Conservation (phyloP, 345 rosid species). For the Bruguiera parviflora region DNA sequence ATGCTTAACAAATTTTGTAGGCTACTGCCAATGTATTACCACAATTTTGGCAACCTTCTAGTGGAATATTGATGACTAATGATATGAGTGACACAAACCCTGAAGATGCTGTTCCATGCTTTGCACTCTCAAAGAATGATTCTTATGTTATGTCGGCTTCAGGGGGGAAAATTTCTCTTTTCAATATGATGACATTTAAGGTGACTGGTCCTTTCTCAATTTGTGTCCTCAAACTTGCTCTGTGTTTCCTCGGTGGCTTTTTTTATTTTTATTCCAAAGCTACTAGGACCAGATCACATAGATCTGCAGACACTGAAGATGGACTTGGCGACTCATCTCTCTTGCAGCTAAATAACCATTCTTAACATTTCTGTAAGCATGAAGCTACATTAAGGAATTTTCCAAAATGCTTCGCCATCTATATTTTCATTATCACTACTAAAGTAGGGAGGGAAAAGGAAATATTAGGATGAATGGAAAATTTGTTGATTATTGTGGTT, state of each 20-base stretch:
- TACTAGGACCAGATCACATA: too few species aligned
- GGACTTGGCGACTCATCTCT: too few species aligned
- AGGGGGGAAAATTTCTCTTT: conserved; percentile 66
- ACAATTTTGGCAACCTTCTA: conserved; percentile 67
- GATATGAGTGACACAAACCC: conserved; percentile 53
- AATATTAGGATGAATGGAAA: too few species aligned
- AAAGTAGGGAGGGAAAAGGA: too few species aligned
- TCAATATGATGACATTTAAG: conserved; percentile 74
- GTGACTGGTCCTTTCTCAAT: conserved; percentile 31
- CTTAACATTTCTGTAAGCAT: too few species aligned
- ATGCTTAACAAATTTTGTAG: conserved; percentile 31
- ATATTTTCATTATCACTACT: too few species aligned
- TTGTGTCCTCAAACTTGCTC: background rate
- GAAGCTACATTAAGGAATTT: too few species aligned
- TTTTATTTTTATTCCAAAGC: too few species aligned
- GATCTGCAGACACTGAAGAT: too few species aligned
- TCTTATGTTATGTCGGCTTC: conserved; percentile 76
- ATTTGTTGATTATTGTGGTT: background rate
- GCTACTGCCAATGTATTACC: conserved; percentile 62
- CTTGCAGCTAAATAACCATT: too few species aligned
- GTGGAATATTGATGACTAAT: conserved; percentile 73
- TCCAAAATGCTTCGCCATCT: too few species aligned
- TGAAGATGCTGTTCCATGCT: conserved; percentile 80
- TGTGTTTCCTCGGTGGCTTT: background rate
- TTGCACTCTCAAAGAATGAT: conserved; percentile 71